A percentile compares a stretch with the other conserved stretches of the same genome.
phyloP scores from a whole-genome alignment of 2,329 filamentous ascomycete genomes.

The Xylaria hypoxylon region DNA sequence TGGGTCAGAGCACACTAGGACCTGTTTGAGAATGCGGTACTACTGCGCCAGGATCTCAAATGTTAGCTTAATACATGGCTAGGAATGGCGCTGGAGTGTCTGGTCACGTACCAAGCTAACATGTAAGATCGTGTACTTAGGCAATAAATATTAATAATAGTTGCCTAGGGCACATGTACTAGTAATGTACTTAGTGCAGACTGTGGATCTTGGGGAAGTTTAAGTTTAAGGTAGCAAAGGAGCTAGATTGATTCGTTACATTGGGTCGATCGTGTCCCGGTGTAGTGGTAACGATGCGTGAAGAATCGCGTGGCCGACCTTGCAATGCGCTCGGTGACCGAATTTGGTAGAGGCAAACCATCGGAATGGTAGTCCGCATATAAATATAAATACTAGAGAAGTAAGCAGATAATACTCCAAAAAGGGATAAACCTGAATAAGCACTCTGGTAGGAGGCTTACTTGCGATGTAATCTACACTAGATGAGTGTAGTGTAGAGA shows the following conservation, averaged over 20 bases:
- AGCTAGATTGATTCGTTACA: constrained; percentile 4
- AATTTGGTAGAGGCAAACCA: neutral
- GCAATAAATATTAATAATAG: no score
- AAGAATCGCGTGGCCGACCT: neutral
- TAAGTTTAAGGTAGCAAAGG: neutral
- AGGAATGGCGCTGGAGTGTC: no score
- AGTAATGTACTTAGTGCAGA: neutral
- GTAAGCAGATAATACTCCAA: neutral
- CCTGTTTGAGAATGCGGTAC: no score
- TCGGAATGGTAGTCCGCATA: neutral
- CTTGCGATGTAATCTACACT: constrained; percentile 3
- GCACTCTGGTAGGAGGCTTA: neutral
- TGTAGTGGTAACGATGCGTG: constrained; percentile 8
- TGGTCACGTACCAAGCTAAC: no score
- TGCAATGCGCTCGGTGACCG: constrained; percentile 2
- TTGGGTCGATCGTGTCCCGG: constrained; percentile 18
- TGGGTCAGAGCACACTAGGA: no score
- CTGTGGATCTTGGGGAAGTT: neutral
- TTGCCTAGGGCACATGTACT: no score
- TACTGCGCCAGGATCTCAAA: no score
- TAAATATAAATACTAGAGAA: neutral
- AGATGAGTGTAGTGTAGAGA: neutral
- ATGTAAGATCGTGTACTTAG: no score
- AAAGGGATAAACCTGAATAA: neutral
- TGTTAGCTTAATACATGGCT: no score